phyloP scores from a whole-genome alignment of 108 stramenopile genomes.

The Discostella stelligeroides region DNA sequence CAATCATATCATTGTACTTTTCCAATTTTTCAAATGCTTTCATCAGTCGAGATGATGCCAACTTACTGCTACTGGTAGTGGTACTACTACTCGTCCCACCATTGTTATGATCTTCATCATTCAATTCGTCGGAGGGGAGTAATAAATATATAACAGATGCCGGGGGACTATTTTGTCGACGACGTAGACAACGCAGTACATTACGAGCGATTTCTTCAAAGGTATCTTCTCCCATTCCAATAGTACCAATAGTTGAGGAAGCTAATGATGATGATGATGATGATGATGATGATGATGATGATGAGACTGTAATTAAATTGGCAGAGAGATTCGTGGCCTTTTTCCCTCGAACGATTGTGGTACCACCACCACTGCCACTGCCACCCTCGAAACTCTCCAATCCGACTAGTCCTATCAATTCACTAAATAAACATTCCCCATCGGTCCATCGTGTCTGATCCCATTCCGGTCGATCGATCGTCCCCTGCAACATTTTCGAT shows the following conservation, averaged over 20 bases:
- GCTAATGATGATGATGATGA: constrained; percentile 15
- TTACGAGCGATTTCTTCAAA: constrained; percentile 39
- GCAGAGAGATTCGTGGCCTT: constrained; percentile 34
- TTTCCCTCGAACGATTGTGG: constrained; percentile 2
- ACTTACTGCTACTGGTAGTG: not conserved
- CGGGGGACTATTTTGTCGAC: constrained; percentile 12
- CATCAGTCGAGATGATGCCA: constrained; percentile 13
- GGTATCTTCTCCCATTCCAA: constrained; percentile 29
- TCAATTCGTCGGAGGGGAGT: constrained; percentile 2
- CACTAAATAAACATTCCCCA: constrained; percentile 45
- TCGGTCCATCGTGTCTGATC: constrained; percentile 50
- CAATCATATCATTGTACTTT: constrained; percentile 47
- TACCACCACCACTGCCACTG: constrained; percentile 2
- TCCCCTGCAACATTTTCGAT: constrained; percentile 39
- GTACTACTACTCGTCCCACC: too few relatives aligned
- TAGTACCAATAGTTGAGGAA: not conserved
- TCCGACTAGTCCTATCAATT: constrained; percentile 29
- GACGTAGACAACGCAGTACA: constrained; percentile 25
- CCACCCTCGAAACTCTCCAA: constrained; percentile 36
- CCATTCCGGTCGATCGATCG: constrained; percentile 45
- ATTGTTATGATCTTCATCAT: not conserved
- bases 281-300: too few relatives aligned
- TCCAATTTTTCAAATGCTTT: constrained; percentile 35
- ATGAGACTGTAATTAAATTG: constrained; percentile 43
- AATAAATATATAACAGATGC: constrained; percentile 17